Evolutionary conservation across 345 rosid genomes (phyloP).

Genomic region (Reutealis trisperma): DNA sequence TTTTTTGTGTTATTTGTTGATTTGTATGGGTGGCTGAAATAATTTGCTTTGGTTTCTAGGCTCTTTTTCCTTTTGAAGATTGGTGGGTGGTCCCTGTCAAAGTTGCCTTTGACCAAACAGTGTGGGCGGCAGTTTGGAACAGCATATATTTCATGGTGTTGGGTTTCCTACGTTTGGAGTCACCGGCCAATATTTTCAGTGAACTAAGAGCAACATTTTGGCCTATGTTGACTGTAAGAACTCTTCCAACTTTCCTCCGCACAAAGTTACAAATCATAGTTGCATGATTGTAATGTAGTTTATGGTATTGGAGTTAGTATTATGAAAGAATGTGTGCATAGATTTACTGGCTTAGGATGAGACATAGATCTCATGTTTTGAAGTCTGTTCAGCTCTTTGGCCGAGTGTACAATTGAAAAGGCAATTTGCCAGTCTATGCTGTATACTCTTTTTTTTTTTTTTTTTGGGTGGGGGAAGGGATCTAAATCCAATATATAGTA

Average conservation of each 20-base stretch:
- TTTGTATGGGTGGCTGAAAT: slow-evolving; percentile 21
- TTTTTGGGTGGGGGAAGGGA: too few species aligned
- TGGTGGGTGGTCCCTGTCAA: slow-evolving; percentile 98
- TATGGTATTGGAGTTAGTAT: not conserved
- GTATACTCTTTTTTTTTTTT: too few species aligned
- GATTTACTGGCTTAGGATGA: not conserved
- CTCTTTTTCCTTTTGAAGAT: slow-evolving; percentile 74
- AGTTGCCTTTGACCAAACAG: slow-evolving; percentile 82
- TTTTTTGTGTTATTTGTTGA: not conserved
- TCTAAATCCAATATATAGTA: not conserved
- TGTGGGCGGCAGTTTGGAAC: slow-evolving; percentile 91
- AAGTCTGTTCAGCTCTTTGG: not conserved
- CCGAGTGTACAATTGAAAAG: not conserved
- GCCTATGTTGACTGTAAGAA: slow-evolving; percentile 77
- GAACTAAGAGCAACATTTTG: slow-evolving; percentile 68
- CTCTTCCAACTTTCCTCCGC: not conserved
- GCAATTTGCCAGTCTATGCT: not conserved
- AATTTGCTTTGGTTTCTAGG: slow-evolving; percentile 40
- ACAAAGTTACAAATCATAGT: slow-evolving; percentile 1
- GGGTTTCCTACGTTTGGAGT: slow-evolving; percentile 75
- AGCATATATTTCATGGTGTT: slow-evolving; percentile 67
- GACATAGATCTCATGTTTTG: not conserved
- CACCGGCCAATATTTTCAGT: slow-evolving; percentile 49
- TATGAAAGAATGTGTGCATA: not conserved
- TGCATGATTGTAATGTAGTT: not conserved